These are phyloP conservation scores for Oryza meyeriana DNA, from an alignment of 176 grass and related monocot genomes.

Conservation along the genomic window DNA sequence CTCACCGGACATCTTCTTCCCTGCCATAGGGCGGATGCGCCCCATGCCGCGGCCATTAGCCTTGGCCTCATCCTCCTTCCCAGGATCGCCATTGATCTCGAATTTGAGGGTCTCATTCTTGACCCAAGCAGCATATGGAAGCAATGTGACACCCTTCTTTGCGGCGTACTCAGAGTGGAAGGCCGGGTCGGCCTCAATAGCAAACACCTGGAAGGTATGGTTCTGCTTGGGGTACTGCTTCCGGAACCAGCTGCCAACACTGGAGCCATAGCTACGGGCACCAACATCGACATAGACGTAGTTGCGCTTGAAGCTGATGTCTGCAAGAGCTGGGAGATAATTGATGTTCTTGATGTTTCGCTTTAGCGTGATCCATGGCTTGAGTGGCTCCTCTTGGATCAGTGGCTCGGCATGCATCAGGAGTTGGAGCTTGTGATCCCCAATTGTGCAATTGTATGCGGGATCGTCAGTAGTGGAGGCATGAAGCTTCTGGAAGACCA, in stretches of 20 bases:
- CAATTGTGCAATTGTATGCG: slow-evolving; percentile 35
- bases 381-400: slow-evolving; percentile 67
- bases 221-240: slow-evolving; percentile 84
- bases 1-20: slow-evolving; percentile 32
- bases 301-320: slow-evolving; percentile 69
- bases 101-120: slow-evolving; percentile 67
- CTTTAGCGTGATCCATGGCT: slow-evolving; percentile 83
- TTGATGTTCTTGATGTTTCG: slow-evolving; percentile 67
- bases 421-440: slow-evolving; percentile 60
- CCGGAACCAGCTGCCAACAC: slow-evolving; percentile 77
- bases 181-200: slow-evolving; percentile 65
- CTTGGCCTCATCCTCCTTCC: slow-evolving; percentile 43
- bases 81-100: slow-evolving; percentile 64
- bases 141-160: slow-evolving; percentile 64
- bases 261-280: slow-evolving; percentile 68
- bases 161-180: slow-evolving; percentile 67
- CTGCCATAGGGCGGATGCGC: slow-evolving; percentile 43
- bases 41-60: slow-evolving; percentile 54
- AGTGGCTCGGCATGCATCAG: slow-evolving; percentile 49
- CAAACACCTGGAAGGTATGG: slow-evolving; percentile 70
- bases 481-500: slow-evolving; percentile 50
- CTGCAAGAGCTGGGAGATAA: slow-evolving; percentile 50
- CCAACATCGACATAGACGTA: slow-evolving; percentile 70
- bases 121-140: slow-evolving; percentile 75
- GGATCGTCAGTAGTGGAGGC: slow-evolving; percentile 7